Base-by-base conservation (phyloP, 177 flowering plant species). In the Vitis hybrid region DNA sequence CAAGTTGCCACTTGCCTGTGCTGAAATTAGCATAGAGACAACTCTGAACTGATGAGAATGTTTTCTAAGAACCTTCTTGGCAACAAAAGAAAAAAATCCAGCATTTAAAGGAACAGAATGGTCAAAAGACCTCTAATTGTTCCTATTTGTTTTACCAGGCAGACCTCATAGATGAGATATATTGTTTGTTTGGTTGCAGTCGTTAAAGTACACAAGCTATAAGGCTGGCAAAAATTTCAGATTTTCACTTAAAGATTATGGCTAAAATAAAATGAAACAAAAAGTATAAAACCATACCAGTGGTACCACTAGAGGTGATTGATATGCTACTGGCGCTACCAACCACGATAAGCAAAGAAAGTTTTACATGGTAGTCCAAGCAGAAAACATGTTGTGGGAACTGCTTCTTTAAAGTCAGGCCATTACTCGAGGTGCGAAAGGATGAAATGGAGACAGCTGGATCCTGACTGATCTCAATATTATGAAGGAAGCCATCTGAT, bases 401-500 rank as follows among this genome's bases (percentile, higher is more conserved):
- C 62, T 81, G 86, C 55, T 78, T 72, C 74, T 79, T 83, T 20
- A 59, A 59, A 59, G 72, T 68, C 26, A 51, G 60, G 5, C 66
- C 72, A 75, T 65, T 79, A 53, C 59, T 78, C 65, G 82, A 81
- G 20, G 76, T 39, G 39, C 65, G 71, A n/a, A 66, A 57, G 9
- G 84, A 73, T 18, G 84, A 75, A 74, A 83, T 49, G 56, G 83
- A 78, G 52, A 86, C 82, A 71, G 70, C 68, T 65, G 85, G 86
- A 68, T 87, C 88, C 71, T 80, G 86, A 70, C 88, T 72, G 60
- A 89, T 80, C 82, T 93, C 97, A 70, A 90, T 71, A 56, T 73
- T 77, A 74, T 86, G 88, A 79, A 93, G 77, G 15, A 69, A 72
- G 31, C 99, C 98, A 84, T 93, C 98, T 72, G 95, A 83, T 58